Evolutionary conservation across 139 green algal genomes (phyloP), one percentile per base, ranked within the genome.

Genomic region (Chlamydomonas sp.): DNA sequence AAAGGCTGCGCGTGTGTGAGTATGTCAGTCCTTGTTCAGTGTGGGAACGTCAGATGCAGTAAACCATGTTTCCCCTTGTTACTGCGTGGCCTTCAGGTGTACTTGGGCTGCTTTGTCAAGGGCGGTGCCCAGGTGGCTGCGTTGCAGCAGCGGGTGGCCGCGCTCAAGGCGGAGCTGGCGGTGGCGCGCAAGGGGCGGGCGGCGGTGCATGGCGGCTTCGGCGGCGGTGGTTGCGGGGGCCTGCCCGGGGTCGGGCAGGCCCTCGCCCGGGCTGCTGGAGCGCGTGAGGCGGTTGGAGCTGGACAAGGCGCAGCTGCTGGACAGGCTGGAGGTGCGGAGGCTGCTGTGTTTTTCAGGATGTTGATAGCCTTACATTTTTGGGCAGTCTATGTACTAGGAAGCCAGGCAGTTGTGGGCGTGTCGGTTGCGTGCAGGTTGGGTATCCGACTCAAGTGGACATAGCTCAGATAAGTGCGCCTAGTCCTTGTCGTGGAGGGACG

Each of bases 271-370:
- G 57, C 2, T 78, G 80, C 71, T 71, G 71, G 71, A 86, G 71
- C 82, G 82, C 4, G 3, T 86, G n/a, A 49, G 49, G 3, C 5
- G 58, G 63, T 74, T 91, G 72, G 89, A 88, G 79, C 4, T 68
- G 12, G 84, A 89, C 62, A 91, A 91, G 74, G 68, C 79, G 4
- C n/a, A 62, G 10, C 79, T 91, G 72, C 74, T 89, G n/a, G 89
- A 91, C 79, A 20, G 84, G 5, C 61, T 91, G 16, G 84, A 91
- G 79, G 81, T 86, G 60, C 2, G 76, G 1, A 10, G 12, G 59
- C 10, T 68, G 57, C 58, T 2, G 58, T 5, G 75, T 4, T 31
- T 31, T 8, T 2, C 31, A 4, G 61, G 14, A 5, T 64, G 5
- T 49, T 49, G 31, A 49, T 49, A 49, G 31, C 31, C 31, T 49